Percentiles rank a stretch among this genome's conserved stretches.
phyloP scores from a whole-genome alignment of 2,329 filamentous ascomycete genomes.

The Pseudocercospora macadamiae region DNA sequence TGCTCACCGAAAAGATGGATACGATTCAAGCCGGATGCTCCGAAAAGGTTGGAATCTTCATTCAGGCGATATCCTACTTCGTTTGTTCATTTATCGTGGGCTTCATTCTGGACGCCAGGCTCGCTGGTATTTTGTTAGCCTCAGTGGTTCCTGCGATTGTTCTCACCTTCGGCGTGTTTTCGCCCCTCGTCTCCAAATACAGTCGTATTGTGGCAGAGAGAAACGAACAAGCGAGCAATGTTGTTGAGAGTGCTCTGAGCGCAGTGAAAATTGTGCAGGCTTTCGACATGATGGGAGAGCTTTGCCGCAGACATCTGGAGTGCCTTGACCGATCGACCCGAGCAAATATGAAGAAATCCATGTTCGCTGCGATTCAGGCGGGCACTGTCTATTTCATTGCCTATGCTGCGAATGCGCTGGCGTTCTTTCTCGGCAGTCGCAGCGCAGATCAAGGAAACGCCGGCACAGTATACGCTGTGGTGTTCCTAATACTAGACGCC shows the following conservation, averaged over 20 bases:
- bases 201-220: constrained; percentile 43
- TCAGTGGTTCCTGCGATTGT: constrained; percentile 55
- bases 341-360: constrained; percentile 45
- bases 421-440: constrained; percentile 49
- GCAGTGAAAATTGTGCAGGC: constrained; percentile 54
- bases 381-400: constrained; percentile 50
- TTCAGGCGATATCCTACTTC: constrained; percentile 51
- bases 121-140: constrained; percentile 48
- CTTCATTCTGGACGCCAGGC: constrained; percentile 47
- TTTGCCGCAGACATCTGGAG: constrained; percentile 43
- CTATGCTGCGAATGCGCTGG: constrained; percentile 50
- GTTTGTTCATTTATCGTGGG: constrained; percentile 49
- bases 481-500: constrained; percentile 66
- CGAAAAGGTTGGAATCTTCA: constrained; percentile 52
- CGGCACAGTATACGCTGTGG: constrained; percentile 64
- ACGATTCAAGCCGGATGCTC: constrained; percentile 51
- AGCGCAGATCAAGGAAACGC: constrained; percentile 39
- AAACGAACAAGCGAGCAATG: constrained; percentile 47
- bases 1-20: constrained; percentile 51
- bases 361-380: constrained; percentile 46
- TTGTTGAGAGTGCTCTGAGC: constrained; percentile 51
- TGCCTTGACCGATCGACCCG: constrained; percentile 41
- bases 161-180: constrained; percentile 47
- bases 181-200: constrained; percentile 45
- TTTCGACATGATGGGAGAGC: constrained; percentile 47